Conservation (phyloP, 1,284 basidiomycete genomes). For the Polyporus tsugae region DNA sequence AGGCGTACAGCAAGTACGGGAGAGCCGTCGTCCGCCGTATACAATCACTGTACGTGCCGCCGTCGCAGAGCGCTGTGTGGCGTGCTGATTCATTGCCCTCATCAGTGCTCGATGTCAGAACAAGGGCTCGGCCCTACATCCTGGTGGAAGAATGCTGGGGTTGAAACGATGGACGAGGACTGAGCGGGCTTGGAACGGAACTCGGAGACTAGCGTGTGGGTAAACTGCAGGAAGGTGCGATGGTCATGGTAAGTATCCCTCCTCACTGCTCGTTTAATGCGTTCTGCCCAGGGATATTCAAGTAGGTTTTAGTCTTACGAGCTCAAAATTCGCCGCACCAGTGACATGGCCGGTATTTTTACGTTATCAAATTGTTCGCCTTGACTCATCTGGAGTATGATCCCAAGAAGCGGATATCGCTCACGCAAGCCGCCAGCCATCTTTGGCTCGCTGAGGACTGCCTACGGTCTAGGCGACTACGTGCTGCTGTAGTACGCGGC, state of each 20-base stretch:
- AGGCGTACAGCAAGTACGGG: slow-evolving; percentile 63
- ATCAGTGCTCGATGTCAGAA: slow-evolving; percentile 87
- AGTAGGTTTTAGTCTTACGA: too few species aligned
- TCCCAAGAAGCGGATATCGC: slow-evolving; percentile 12
- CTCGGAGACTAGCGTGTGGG: neutral
- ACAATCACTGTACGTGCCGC: slow-evolving; percentile 69
- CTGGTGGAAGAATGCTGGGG: slow-evolving; percentile 72
- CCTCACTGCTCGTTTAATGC: neutral
- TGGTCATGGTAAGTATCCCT: neutral
- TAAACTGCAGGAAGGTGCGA: neutral
- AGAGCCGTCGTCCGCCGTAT: slow-evolving; percentile 73
- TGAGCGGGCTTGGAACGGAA: slow-evolving; percentile 18
- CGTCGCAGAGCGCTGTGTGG: slow-evolving; percentile 1
- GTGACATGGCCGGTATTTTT: neutral
- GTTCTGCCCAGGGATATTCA: neutral
- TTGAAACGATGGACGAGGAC: slow-evolving; percentile 49
- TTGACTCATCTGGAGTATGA: slow-evolving; percentile 3
- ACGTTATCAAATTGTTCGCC: neutral
- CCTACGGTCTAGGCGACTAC: neutral
- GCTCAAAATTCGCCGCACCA: neutral
- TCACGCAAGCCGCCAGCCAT: slow-evolving; percentile 11
- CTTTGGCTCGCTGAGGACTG: slow-evolving; percentile 7
- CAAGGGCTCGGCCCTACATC: slow-evolving; percentile 83
- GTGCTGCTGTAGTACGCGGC: neutral
- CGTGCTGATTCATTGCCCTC: slow-evolving; percentile 7